phyloP scores from a whole-genome alignment of 352 stramenopile genomes.

The Globisporangium takayamanum region DNA sequence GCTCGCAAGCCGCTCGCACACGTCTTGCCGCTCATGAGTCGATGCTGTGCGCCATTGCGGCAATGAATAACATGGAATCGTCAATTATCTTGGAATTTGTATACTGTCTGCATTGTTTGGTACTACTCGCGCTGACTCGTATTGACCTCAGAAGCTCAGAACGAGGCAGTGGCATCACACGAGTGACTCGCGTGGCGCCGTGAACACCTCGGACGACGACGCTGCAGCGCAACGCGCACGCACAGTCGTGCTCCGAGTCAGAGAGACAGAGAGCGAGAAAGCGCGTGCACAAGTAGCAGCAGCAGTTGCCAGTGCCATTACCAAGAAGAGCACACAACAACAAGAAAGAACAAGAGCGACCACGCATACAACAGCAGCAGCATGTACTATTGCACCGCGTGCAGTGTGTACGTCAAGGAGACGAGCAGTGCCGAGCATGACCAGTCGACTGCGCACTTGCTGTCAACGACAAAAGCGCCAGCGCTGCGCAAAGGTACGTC shows the following conservation, averaged over 20 bases:
- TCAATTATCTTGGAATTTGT: background rate
- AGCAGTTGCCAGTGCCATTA: background rate
- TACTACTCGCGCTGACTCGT: no score
- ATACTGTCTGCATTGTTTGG: no score
- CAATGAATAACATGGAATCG: conserved; percentile 1
- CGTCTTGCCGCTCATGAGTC: conserved; percentile 28
- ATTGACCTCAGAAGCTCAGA: no score
- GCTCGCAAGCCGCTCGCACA: conserved; percentile 33
- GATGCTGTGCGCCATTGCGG: conserved; percentile 24
- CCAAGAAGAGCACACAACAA: background rate
- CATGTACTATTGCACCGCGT: conserved; percentile 68
- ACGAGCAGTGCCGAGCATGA: conserved; percentile 43
- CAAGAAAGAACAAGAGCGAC: background rate
- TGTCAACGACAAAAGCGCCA: conserved; percentile 36
- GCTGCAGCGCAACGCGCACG: no score
- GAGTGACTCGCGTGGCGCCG: no score
- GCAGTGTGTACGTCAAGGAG: conserved; percentile 54
- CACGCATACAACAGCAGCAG: background rate
- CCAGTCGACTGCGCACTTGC: conserved; percentile 41
- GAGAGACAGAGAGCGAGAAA: background rate
- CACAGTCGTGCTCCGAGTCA: background rate
- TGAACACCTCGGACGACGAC: no score
- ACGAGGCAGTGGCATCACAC: no score
- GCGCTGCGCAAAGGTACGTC: conserved; percentile 39
- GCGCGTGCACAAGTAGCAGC: background rate